These are phyloP conservation scores for Syzygium syzygioides DNA, from an alignment of 441 rosid genomes.

Conservation along the genomic window DNA sequence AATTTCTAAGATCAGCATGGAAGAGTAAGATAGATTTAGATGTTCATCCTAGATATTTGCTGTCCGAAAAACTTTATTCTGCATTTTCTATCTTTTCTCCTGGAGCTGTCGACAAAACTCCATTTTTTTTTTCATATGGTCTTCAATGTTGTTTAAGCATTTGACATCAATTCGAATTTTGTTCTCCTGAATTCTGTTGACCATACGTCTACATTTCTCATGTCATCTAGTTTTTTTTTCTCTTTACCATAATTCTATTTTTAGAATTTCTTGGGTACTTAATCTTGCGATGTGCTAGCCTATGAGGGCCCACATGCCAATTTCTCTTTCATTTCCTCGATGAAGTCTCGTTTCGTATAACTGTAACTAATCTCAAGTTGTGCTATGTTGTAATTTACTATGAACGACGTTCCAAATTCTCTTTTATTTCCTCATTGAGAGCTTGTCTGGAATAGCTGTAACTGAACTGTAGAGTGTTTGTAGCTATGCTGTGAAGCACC, in stretches of 20 bases:
- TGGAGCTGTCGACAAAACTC: neutral
- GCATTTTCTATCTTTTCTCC: neutral
- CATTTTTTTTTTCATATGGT: neutral
- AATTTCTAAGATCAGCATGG: neutral
- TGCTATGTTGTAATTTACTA: neutral
- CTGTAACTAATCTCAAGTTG: neutral
- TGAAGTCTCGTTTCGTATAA: neutral
- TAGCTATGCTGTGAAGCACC: neutral
- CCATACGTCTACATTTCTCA: neutral
- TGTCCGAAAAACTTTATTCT: neutral
- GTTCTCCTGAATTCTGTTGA: neutral
- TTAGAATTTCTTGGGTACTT: neutral
- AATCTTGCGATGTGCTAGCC: neutral
- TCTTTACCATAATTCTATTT: neutral
- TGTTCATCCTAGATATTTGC: neutral
- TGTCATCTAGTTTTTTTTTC: neutral
- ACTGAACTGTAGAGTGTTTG: neutral
- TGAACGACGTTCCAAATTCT: neutral
- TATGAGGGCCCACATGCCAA: neutral
- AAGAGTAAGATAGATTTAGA: neutral
- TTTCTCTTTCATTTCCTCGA: neutral
- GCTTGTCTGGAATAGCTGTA: neutral
- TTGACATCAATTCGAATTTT: neutral
- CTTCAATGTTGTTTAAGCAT: neutral
- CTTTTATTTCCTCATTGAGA: neutral